Conservation (phyloP, 2,329 filamentous ascomycete species). For the Neonectria hederae region DNA sequence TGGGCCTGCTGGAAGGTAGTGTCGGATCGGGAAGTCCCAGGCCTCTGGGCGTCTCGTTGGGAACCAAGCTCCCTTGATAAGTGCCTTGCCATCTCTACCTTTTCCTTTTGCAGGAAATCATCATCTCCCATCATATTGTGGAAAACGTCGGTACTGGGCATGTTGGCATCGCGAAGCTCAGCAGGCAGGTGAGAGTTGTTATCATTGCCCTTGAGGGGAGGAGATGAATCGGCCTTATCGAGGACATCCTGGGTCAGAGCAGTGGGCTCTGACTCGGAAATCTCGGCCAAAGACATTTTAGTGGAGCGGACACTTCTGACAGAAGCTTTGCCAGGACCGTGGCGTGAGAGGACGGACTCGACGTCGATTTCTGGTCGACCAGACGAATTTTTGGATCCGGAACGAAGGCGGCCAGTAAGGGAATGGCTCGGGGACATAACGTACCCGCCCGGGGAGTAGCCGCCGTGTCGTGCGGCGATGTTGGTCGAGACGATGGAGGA, state of each 20-base stretch:
- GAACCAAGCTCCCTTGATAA: slow-evolving; percentile 21
- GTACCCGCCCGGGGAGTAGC: slow-evolving; percentile 74
- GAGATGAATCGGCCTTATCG: slow-evolving; percentile 61
- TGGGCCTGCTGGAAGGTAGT: slow-evolving; percentile 73
- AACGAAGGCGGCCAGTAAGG: slow-evolving; percentile 64
- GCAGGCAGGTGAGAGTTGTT: slow-evolving; percentile 51
- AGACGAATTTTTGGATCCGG: slow-evolving; percentile 62
- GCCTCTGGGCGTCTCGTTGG: slow-evolving; percentile 38
- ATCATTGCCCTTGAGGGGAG: slow-evolving; percentile 51
- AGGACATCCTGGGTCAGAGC: slow-evolving; percentile 61
- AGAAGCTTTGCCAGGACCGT: slow-evolving; percentile 65
- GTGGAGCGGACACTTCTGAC: slow-evolving; percentile 60
- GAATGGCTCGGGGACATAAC: slow-evolving; percentile 74
- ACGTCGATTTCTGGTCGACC: slow-evolving; percentile 53
- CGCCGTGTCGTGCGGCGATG: slow-evolving; percentile 71
- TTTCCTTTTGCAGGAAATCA: slow-evolving; percentile 30
- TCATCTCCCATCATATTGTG: slow-evolving; percentile 47
- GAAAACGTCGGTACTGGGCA: slow-evolving; percentile 46
- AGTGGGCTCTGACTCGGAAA: slow-evolving; percentile 65
- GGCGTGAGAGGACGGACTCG: slow-evolving; percentile 55
- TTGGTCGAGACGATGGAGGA: slow-evolving; percentile 77
- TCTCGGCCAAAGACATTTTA: slow-evolving; percentile 64
- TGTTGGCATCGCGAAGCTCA: slow-evolving; percentile 48
- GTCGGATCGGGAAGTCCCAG: slow-evolving; percentile 61
- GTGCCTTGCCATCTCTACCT: slow-evolving; percentile 18